Evolutionary conservation across 192 early-diverging fungal species (phyloP).

Genomic region (Chytriomyces confervae): DNA sequence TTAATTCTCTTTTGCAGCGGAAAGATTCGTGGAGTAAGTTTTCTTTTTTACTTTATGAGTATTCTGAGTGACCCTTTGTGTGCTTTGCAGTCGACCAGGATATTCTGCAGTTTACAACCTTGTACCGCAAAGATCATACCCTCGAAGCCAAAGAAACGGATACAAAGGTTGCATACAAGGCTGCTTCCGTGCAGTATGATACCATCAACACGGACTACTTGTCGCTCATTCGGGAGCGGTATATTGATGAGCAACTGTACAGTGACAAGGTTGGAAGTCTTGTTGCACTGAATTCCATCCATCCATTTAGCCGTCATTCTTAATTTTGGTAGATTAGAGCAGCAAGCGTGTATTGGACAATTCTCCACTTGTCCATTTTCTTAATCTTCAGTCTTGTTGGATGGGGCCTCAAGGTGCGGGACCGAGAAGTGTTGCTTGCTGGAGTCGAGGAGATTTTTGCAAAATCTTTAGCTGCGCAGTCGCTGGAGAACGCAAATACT

Average conservation of each 20-base stretch:
- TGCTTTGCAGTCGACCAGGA: constrained; percentile 38
- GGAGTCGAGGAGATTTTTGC: background rate
- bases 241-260: constrained; percentile 63
- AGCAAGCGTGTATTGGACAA: background rate
- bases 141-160: constrained; percentile 48
- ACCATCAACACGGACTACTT: constrained; percentile 48
- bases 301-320: too few species aligned
- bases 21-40: constrained; percentile 46
- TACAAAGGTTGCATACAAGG: constrained; percentile 46
- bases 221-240: constrained; percentile 56
- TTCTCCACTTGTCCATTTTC: background rate
- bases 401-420: background rate
- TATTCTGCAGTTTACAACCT: constrained; percentile 48
- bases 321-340: background rate
- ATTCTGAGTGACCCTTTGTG: background rate
- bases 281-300: too few species aligned
- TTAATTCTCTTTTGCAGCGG: constrained; percentile 50
- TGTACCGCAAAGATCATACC: constrained; percentile 48
- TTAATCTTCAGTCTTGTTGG: background rate
- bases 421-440: background rate
- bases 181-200: constrained; percentile 47
- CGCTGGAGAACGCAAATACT: background rate
- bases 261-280: constrained; percentile 43
- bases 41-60: background rate
- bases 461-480: background rate